Evolutionary conservation across 768 basidiomycete genomes (phyloP).

Genomic region (Collybiopsis luxurians): DNA sequence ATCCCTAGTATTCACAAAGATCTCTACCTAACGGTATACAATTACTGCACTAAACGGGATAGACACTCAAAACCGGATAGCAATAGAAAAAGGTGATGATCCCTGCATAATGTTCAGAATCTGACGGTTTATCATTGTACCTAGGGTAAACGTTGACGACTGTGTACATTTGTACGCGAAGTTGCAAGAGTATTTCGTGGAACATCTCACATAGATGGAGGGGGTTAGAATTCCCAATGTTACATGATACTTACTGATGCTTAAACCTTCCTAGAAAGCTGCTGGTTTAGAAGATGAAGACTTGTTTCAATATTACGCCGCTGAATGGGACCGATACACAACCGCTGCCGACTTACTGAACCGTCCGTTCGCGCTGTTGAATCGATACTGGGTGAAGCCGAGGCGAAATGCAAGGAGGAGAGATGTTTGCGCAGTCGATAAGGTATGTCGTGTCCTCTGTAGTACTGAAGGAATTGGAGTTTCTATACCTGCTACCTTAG

Average conservation of each 20-base stretch:
- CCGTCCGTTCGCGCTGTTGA: slow-evolving; percentile 94
- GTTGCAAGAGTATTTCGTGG: slow-evolving; percentile 85
- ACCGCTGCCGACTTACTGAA: slow-evolving; percentile 97
- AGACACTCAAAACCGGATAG: slow-evolving; percentile 45
- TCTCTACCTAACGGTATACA: slow-evolving; percentile 90
- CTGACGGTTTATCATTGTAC: slow-evolving; percentile 28
- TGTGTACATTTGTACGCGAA: slow-evolving; percentile 96
- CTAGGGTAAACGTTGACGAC: slow-evolving; percentile 95
- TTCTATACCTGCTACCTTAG: slow-evolving; percentile 32
- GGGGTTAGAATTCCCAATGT: slow-evolving; percentile 24
- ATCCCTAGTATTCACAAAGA: slow-evolving; percentile 83
- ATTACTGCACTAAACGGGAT: slow-evolving; percentile 92
- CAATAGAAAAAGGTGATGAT: slow-evolving; percentile 71
- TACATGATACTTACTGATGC: background rate
- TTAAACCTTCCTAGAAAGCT: slow-evolving; percentile 52
- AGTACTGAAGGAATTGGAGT: background rate
- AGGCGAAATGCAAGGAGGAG: slow-evolving; percentile 96
- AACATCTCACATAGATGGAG: slow-evolving; percentile 72
- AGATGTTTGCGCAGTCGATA: slow-evolving; percentile 95
- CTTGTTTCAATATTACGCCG: slow-evolving; percentile 85
- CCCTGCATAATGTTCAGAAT: slow-evolving; percentile 30
- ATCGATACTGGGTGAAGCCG: slow-evolving; percentile 98
- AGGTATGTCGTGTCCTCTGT: slow-evolving; percentile 48
- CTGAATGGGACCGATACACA: slow-evolving; percentile 95
- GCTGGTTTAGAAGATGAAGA: slow-evolving; percentile 84